These are phyloP conservation scores for Forsythia suspensa DNA, from an alignment of 257 asterid species.

Conservation along the genomic window DNA sequence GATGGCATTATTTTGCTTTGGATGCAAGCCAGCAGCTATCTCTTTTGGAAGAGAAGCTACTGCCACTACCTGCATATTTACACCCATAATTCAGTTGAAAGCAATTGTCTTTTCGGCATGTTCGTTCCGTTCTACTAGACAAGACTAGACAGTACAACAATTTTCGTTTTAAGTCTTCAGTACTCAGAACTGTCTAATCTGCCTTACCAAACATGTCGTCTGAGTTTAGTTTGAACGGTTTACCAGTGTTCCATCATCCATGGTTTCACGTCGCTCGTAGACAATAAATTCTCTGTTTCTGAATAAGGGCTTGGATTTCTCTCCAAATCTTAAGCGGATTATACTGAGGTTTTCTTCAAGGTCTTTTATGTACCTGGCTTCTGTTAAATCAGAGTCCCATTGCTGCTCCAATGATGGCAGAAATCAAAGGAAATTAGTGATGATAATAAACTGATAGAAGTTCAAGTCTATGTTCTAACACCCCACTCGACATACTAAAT, in stretches of 20 bases:
- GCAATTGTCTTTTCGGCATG: too few relatives aligned
- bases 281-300: slow-evolving; percentile 91
- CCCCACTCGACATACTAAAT: too few relatives aligned
- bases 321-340: slow-evolving; percentile 75
- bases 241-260: slow-evolving; percentile 94
- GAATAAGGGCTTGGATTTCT: slow-evolving; percentile 74
- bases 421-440: not conserved
- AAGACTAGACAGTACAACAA: not conserved
- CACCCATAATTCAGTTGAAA: not conserved
- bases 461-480: too few relatives aligned
- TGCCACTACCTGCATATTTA: slow-evolving; percentile 69
- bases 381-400: slow-evolving; percentile 84
- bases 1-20: slow-evolving; percentile 73
- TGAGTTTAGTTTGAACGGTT: not conserved
- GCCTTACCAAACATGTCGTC: too few relatives aligned
- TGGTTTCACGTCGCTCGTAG: slow-evolving; percentile 79
- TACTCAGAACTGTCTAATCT: too few relatives aligned
- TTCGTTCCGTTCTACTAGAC: not conserved
- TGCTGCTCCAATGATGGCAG: slow-evolving; percentile 41
- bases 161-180: not conserved
- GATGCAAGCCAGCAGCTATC: slow-evolving; percentile 86
- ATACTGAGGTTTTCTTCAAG: slow-evolving; percentile 79
- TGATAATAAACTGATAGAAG: not conserved
- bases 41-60: slow-evolving; percentile 94
- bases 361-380: slow-evolving; percentile 75